Evolutionary conservation across 495 filamentous ascomycete species (phyloP).

Genomic region (Talaromyces adpressus): DNA sequence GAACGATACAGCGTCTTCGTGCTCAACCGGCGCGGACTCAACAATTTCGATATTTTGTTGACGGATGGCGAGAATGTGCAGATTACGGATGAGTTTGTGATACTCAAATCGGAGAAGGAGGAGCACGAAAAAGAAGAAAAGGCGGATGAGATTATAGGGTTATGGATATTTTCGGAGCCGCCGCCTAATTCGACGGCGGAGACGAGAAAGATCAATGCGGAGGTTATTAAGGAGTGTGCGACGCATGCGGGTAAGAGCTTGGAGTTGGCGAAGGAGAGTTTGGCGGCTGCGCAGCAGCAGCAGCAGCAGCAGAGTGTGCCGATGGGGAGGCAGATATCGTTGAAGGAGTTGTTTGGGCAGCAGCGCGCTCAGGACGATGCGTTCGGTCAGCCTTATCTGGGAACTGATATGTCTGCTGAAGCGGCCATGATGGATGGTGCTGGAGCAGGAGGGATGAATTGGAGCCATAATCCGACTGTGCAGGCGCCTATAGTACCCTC

Average conservation of each 20-base stretch:
- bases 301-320: conserved; percentile 32
- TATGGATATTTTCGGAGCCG: conserved; percentile 60
- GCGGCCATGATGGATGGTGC: conserved; percentile 2
- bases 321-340: conserved; percentile 47
- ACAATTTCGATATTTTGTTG: conserved; percentile 50
- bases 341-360: conserved; percentile 50
- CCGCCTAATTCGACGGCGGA: conserved; percentile 47
- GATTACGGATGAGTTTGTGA: conserved; percentile 54
- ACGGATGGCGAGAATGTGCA: conserved; percentile 48
- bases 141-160: conserved; percentile 39
- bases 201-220: conserved; percentile 40
- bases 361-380: conserved; percentile 45
- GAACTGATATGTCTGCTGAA: conserved; percentile 5
- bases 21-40: conserved; percentile 52
- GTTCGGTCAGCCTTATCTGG: conserved; percentile 31
- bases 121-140: background rate
- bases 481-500: background rate
- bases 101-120: conserved; percentile 38
- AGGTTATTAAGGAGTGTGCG: conserved; percentile 49
- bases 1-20: conserved; percentile 54
- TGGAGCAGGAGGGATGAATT: background rate
- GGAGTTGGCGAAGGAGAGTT: conserved; percentile 32
- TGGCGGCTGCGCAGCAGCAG: conserved; percentile 31
- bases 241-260: conserved; percentile 39
- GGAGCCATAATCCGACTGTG: background rate